phyloP scores from a whole-genome alignment of 2,329 filamentous ascomycete species.

The Alternaria panax region DNA sequence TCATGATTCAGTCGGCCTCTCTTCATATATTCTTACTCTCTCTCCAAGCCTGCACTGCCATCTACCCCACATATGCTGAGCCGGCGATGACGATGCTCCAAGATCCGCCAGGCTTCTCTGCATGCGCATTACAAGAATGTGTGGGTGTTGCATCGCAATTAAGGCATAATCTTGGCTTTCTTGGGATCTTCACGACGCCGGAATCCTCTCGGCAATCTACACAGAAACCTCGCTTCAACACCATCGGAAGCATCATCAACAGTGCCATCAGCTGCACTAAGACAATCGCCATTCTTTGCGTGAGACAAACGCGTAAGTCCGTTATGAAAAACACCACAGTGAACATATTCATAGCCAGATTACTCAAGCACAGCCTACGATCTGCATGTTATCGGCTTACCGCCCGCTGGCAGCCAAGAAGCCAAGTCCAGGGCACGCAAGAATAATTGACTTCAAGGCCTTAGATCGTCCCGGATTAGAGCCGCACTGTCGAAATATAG shows the following conservation, averaged over 20 bases:
- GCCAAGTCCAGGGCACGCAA: conserved; percentile 25
- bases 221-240: neutral
- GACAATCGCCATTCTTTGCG: neutral
- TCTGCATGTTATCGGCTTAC: conserved; percentile 12
- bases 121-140: conserved; percentile 3
- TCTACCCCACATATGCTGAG: neutral
- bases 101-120: neutral
- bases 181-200: conserved; percentile 3
- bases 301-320: conserved; percentile 1
- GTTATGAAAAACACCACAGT: neutral
- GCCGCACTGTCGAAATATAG: conserved; percentile 4
- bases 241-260: neutral
- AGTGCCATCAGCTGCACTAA: neutral
- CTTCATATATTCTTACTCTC: neutral
- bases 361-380: conserved; percentile 3
- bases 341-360: neutral
- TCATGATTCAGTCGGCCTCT: neutral
- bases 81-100: neutral
- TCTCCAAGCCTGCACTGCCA: conserved; percentile 1
- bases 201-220: conserved; percentile 10
- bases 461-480: conserved; percentile 1
- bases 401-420: conserved; percentile 19
- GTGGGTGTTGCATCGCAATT: conserved; percentile 16
- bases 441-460: conserved; percentile 14
- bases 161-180: conserved; percentile 16